These are phyloP conservation scores for Aspergillus quadricinctus DNA, from an alignment of 2,329 filamentous ascomycete genomes.

Conservation along the genomic window DNA sequence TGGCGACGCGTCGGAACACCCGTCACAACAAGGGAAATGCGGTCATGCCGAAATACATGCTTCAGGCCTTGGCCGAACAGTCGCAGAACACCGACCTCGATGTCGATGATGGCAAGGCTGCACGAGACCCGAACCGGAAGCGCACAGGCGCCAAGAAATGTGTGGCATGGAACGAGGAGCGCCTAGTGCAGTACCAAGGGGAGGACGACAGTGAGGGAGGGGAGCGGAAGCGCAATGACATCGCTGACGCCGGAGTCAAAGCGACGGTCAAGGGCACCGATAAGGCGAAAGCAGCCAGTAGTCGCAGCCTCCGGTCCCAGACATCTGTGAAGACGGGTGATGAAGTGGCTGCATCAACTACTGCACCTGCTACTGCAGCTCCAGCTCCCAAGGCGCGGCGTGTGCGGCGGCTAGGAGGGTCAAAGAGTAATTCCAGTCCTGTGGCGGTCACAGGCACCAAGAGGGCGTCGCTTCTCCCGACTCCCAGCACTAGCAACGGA, in stretches of 20 bases:
- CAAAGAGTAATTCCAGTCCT: constrained; percentile 18
- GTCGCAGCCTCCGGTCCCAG: constrained; percentile 23
- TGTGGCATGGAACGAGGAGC: constrained; percentile 37
- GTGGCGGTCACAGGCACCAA: constrained; percentile 10
- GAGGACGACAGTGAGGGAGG: constrained; percentile 14
- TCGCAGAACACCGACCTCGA: constrained; percentile 4
- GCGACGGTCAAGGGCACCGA: constrained; percentile 16
- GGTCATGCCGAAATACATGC: constrained; percentile 27
- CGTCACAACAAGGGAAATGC: constrained; percentile 39
- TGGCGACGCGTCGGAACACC: constrained; percentile 41
- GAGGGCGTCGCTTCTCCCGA: neutral
- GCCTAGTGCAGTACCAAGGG: constrained; percentile 34
- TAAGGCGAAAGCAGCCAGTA: constrained; percentile 21
- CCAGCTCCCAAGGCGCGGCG: constrained; percentile 27
- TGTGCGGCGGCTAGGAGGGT: constrained; percentile 28
- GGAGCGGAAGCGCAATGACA: constrained; percentile 17
- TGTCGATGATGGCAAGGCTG: constrained; percentile 5
- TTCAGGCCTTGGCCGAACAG: constrained; percentile 23
- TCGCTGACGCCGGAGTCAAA: constrained; percentile 11
- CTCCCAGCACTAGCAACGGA: constrained; percentile 15
- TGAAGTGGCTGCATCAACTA: constrained; percentile 14
- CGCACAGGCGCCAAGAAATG: constrained; percentile 20
- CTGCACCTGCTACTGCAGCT: constrained; percentile 22
- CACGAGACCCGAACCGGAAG: constrained; percentile 2
- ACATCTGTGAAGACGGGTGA: constrained; percentile 15